Evolutionary conservation across 164 flowering plant genomes (phyloP).

Genomic region (Tetracentron sinense): DNA sequence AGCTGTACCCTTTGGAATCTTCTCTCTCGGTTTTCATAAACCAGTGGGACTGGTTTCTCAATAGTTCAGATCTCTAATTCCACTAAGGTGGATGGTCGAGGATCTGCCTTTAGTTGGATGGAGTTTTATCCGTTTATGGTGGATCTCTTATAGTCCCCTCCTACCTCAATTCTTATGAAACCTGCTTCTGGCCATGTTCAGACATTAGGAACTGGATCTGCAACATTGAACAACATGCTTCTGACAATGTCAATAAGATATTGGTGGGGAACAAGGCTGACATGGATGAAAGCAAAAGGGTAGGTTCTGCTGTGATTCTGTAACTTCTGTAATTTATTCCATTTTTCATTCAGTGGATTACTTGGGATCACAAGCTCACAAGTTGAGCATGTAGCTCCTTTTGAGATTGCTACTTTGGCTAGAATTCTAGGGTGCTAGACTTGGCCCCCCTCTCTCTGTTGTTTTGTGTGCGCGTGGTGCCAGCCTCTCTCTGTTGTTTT

Average conservation of each 20-base stretch:
- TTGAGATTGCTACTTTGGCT: background rate
- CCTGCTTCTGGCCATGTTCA: conserved; percentile 17
- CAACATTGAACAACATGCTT: conserved; percentile 87
- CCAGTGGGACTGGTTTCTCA: background rate
- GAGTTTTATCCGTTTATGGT: background rate
- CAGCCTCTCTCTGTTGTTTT: too few relatives aligned
- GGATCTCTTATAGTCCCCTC: background rate
- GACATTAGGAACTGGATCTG: conserved; percentile 85
- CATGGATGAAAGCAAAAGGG: conserved; percentile 89
- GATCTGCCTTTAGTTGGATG: background rate
- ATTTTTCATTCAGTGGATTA: background rate
- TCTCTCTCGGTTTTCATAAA: background rate
- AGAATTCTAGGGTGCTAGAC: too few relatives aligned
- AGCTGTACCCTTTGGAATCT: background rate
- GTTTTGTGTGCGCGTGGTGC: too few relatives aligned
- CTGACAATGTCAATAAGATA: conserved; percentile 82
- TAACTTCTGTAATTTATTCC: background rate
- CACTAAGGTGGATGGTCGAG: conserved; percentile 3
- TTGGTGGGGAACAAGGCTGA: conserved; percentile 84
- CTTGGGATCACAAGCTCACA: background rate
- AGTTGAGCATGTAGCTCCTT: background rate
- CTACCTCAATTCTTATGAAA: background rate
- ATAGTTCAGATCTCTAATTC: too few relatives aligned
- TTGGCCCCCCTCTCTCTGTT: too few relatives aligned
- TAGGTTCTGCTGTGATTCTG: conserved; percentile 17